phyloP scores from a whole-genome alignment of 257 asterid species.

The Nicotiana tomentosiformis region DNA sequence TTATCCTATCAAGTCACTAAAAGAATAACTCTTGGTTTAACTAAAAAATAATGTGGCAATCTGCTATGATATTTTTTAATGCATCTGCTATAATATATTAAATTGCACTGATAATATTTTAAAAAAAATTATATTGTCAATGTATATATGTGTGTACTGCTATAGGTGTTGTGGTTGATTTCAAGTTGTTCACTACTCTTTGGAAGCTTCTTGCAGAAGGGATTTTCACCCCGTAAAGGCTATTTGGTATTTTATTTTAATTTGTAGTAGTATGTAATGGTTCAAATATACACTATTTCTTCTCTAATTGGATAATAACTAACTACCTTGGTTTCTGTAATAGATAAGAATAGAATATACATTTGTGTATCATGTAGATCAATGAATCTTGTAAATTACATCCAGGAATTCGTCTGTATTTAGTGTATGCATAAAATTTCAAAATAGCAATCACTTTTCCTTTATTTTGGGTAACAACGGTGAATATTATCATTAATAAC shows the following conservation, averaged over 20 bases:
- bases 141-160: too few species aligned
- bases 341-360: neutral
- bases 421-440: neutral
- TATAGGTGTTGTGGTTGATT: too few species aligned
- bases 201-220: constrained; percentile 4
- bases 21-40: neutral
- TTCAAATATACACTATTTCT: neutral
- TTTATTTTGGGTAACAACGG: too few species aligned
- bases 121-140: too few species aligned
- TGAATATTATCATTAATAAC: neutral
- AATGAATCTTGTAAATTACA: neutral
- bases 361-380: neutral
- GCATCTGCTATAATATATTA: too few species aligned
- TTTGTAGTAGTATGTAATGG: neutral
- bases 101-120: too few species aligned
- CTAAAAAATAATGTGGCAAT: too few species aligned
- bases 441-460: neutral
- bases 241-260: neutral
- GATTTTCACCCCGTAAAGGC: neutral
- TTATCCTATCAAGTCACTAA: neutral
- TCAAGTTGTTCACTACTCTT: neutral
- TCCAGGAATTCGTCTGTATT: neutral
- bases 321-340: neutral
- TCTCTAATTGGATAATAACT: neutral
- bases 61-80: too few species aligned